Conservation (phyloP, 768 basidiomycete genomes). For the Lentinus tigrinus region DNA sequence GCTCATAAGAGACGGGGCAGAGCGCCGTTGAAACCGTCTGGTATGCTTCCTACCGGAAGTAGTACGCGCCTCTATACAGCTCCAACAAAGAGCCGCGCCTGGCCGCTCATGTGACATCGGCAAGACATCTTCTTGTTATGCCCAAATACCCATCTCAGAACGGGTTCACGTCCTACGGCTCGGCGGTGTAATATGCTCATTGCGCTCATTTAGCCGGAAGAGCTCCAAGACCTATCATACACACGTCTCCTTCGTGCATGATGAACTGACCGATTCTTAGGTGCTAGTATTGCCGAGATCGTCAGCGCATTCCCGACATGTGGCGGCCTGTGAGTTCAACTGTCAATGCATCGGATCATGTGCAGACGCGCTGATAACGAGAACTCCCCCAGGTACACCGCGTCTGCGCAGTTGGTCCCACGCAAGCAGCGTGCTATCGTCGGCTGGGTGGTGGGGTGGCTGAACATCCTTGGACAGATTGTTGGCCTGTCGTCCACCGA, state of each 20-base stretch:
- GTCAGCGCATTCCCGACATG: slow-evolving; percentile 76
- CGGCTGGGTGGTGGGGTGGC: slow-evolving; percentile 81
- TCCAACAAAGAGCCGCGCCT: too few relatives aligned
- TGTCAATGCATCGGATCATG: not conserved
- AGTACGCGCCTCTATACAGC: too few relatives aligned
- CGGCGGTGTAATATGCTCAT: too few relatives aligned
- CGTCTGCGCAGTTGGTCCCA: slow-evolving; percentile 73
- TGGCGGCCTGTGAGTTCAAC: slow-evolving; percentile 56
- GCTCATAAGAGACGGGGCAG: too few relatives aligned
- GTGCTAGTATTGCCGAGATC: slow-evolving; percentile 72
- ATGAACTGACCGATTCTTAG: slow-evolving; percentile 15
- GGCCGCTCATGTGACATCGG: too few relatives aligned
- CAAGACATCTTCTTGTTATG: too few relatives aligned
- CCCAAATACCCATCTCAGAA: too few relatives aligned
- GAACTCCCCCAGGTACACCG: slow-evolving; percentile 58
- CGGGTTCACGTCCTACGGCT: too few relatives aligned
- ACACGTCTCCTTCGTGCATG: not conserved
- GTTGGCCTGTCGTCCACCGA: slow-evolving; percentile 86
- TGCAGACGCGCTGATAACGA: not conserved
- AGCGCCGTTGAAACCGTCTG: too few relatives aligned
- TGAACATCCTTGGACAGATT: slow-evolving; percentile 83
- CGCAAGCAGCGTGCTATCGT: slow-evolving; percentile 64
- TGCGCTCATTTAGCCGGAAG: too few relatives aligned
- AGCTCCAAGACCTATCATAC: not conserved
- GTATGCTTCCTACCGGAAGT: too few relatives aligned